Evolutionary conservation across 768 basidiomycete genomes (phyloP), one percentile per base, ranked within the genome.

Genomic region (Leccinellum albellum): DNA sequence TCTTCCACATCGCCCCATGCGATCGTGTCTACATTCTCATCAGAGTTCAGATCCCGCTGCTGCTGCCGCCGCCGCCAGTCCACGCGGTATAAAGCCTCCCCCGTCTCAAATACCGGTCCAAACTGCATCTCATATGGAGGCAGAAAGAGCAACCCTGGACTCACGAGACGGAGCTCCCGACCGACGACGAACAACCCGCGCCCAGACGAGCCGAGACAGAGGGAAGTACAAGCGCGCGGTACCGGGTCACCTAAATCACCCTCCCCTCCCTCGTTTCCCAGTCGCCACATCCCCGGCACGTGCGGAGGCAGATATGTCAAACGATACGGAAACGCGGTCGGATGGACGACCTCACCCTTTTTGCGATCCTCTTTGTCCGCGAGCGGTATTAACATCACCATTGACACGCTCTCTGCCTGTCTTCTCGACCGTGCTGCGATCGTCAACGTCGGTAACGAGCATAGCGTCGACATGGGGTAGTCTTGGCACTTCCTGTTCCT

Each of bases 111-210:
- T 6, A 57, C 58, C 8, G 69, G 70, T 6, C 68, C 70, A 15
- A 61, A 21, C 46, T 72, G 59, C 69, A 70, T 72, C 31, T 70
- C 69, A 50, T 51, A 64, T 17, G 70, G 70, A n/a, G 62, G 61
- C 6, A 70, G 44, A n/a, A 72, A 51, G 12, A 60, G 37, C n/a
- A 70, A 32, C 1, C 56, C 66, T 1, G 66, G 68, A 40, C 63
- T 59, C 45, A 70, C 60, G 3, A 70, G 53, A 9, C 68, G 59
- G 0, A 72, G 42, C 28, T 61, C 70, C 53, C 52, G 40, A 14
- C 68, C 69, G 15, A 62, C 51, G 17, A 72, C 66, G 23, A 56
- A 68, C 33, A 72, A 46, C 0, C 70, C 69, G 1, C 69, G 70
- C n/a, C 70, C 69, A 17, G 70, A 70, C 28, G 60, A 59, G 0